phyloP scores from a whole-genome alignment of 495 filamentous ascomycete genomes.

The Trypethelium eluteriae region DNA sequence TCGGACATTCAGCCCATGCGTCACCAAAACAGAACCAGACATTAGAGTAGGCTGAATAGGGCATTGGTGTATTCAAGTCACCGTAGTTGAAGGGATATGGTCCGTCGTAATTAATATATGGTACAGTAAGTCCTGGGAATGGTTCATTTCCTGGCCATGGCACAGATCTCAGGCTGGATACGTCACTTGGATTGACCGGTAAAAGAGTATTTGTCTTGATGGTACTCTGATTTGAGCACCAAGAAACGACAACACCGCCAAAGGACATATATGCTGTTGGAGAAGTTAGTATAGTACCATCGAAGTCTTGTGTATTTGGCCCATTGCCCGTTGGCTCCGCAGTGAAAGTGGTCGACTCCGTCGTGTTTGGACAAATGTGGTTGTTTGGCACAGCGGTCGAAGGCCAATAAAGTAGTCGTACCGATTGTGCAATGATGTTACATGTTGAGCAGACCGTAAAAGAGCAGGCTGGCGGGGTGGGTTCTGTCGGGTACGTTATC shows the following conservation, averaged over 20 bases:
- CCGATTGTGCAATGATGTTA: neutral
- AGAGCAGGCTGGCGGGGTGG: neutral
- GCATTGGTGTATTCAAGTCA: constrained; percentile 3
- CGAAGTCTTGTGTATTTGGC: neutral
- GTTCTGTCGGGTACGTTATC: neutral
- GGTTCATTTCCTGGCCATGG: neutral
- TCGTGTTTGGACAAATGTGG: neutral
- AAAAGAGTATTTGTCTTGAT: constrained; percentile 5
- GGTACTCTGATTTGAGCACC: neutral
- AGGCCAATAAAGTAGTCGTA: constrained; percentile 4
- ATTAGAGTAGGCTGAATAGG: neutral
- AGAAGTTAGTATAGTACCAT: neutral
- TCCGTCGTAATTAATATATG: neutral
- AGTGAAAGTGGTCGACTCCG: neutral
- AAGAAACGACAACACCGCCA: neutral
- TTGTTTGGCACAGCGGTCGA: constrained; percentile 2
- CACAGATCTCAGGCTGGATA: constrained; percentile 5
- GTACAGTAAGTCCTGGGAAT: neutral
- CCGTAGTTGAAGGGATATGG: neutral
- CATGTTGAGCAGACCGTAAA: neutral
- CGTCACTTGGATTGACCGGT: neutral
- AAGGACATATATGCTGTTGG: constrained; percentile 6
- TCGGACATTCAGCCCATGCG: neutral
- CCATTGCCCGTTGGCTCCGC: neutral
- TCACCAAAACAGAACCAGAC: constrained; percentile 1